phyloP scores from a whole-genome alignment of 2,329 filamentous ascomycete genomes.

The Fusarium xylarioides region DNA sequence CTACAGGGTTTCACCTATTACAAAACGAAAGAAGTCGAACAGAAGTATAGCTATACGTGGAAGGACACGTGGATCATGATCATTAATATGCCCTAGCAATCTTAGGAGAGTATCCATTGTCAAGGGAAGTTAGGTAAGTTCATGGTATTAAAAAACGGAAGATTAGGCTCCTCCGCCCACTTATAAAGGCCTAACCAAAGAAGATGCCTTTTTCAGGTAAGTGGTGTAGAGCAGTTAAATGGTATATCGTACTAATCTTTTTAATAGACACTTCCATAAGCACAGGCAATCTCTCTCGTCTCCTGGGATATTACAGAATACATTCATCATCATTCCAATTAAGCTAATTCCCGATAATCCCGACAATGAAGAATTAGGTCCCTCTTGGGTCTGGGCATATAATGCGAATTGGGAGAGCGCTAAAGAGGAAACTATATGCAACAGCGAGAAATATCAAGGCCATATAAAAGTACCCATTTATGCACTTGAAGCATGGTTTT shows the following conservation, averaged over 20 bases:
- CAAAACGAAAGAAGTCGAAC: neutral
- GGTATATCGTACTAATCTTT: neutral
- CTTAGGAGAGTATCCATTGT: neutral
- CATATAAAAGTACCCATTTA: conserved; percentile 14
- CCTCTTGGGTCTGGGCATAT: conserved; percentile 35
- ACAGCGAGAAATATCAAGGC: conserved; percentile 25
- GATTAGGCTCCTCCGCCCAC: neutral
- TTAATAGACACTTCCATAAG: fast-evolving
- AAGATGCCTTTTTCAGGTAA: neutral
- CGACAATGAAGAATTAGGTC: neutral
- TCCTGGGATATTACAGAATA: neutral
- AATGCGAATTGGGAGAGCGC: conserved; percentile 27
- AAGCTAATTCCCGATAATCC: neutral
- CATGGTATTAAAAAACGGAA: fast-evolving
- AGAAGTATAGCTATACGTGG: neutral
- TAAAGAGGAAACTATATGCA: neutral
- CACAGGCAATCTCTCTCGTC: neutral
- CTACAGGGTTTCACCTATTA: neutral
- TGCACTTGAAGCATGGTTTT: conserved; percentile 28
- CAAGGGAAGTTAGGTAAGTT: neutral
- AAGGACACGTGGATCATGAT: neutral
- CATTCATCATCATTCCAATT: neutral
- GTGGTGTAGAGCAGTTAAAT: fast-evolving
- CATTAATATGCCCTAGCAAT: neutral
- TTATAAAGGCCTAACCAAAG: neutral